Conservation (phyloP, 129 eudicot species). For the Glebionis coronaria region DNA sequence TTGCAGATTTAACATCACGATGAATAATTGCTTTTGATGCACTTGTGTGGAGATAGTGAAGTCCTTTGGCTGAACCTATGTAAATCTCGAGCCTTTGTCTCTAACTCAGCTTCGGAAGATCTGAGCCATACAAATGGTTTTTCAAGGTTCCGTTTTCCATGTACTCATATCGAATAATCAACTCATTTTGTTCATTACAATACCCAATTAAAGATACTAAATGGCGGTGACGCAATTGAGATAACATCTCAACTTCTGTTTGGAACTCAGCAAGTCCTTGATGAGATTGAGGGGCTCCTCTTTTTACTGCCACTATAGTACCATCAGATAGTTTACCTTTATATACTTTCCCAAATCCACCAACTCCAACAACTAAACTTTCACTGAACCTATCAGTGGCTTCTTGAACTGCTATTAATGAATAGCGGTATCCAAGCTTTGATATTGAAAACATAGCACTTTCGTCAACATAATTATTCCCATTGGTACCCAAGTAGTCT, state of each 20-base stretch:
- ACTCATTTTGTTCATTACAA: slow-evolving; percentile 47
- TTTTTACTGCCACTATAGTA: slow-evolving; percentile 59
- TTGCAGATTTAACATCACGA: slow-evolving; percentile 74
- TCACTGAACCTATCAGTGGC: slow-evolving; percentile 62
- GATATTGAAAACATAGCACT: slow-evolving; percentile 38
- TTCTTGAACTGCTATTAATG: slow-evolving; percentile 49
- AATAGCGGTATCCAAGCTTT: slow-evolving; percentile 57
- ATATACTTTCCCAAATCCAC: too few species aligned
- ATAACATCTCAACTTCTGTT: too few species aligned
- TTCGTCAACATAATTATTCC: slow-evolving; percentile 14
- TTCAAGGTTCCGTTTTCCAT: slow-evolving; percentile 71
- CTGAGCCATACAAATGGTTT: slow-evolving; percentile 59
- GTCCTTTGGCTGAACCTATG: slow-evolving; percentile 65
- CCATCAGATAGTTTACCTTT: slow-evolving; percentile 44
- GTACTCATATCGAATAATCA: slow-evolving; percentile 67
- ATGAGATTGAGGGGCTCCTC: slow-evolving; percentile 51
- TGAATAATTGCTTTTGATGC: slow-evolving; percentile 54
- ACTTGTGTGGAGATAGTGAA: too few species aligned
- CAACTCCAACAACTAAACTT: slow-evolving; percentile 50
- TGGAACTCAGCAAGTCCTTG: too few species aligned
- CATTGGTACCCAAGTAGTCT: slow-evolving; percentile 1
- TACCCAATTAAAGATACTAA: too few species aligned
- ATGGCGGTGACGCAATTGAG: too few species aligned
- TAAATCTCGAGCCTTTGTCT: slow-evolving; percentile 68
- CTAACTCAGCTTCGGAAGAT: slow-evolving; percentile 57